These are phyloP conservation scores for Cyphellophora europaea DNA, from an alignment of 2,329 filamentous ascomycete species.

Conservation along the genomic window DNA sequence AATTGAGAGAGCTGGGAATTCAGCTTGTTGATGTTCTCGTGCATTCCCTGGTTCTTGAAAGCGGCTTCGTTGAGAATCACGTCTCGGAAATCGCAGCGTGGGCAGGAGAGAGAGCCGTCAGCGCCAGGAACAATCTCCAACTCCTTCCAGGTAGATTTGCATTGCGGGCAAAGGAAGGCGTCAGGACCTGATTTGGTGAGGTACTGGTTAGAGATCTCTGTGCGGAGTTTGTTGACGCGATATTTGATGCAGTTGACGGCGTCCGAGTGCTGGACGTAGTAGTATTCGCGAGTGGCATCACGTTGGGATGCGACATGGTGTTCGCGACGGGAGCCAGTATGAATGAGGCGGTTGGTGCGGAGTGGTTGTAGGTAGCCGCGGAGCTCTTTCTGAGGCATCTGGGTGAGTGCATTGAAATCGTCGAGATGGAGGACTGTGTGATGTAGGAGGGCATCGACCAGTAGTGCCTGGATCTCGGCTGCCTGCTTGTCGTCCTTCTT, in stretches of 20 bases:
- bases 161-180: constrained; percentile 69
- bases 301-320: constrained; percentile 58
- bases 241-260: constrained; percentile 96
- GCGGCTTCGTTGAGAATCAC: not conserved
- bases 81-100: constrained; percentile 47
- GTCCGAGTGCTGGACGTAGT: constrained; percentile 90
- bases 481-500: constrained; percentile 48
- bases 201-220: constrained; percentile 75
- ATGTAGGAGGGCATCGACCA: constrained; percentile 69
- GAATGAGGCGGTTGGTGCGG: constrained; percentile 73
- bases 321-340: constrained; percentile 64
- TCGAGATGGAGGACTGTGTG: constrained; percentile 74
- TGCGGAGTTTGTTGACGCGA: constrained; percentile 78
- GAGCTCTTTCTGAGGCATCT: constrained; percentile 83
- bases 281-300: constrained; percentile 82
- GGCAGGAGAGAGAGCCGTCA: constrained; percentile 72
- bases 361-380: constrained; percentile 81
- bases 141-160: constrained; percentile 65
- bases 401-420: constrained; percentile 78
- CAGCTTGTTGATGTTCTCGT: constrained; percentile 40
- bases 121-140: constrained; percentile 73
- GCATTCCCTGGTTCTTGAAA: constrained; percentile 35
- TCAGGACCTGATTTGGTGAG: constrained; percentile 46
- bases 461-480: constrained; percentile 46
- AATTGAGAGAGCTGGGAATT: constrained; percentile 39